These are phyloP conservation scores for Lignosus rhinocerotis DNA, from an alignment of 1,284 basidiomycete genomes.

Conservation along the genomic window DNA sequence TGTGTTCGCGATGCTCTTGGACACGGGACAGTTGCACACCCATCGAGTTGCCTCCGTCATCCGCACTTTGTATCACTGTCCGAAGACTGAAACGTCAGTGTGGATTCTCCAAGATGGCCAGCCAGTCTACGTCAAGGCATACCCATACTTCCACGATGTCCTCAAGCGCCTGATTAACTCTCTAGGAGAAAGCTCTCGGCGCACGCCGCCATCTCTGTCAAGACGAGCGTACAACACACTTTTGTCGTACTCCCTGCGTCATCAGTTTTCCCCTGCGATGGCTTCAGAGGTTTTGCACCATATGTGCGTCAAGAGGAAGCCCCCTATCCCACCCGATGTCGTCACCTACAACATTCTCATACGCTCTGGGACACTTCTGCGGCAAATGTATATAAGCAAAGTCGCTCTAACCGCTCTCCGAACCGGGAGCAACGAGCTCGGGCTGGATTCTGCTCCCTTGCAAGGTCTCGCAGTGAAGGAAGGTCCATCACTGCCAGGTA, in stretches of 20 bases:
- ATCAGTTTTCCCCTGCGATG: conserved; percentile 51
- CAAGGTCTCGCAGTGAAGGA: neutral
- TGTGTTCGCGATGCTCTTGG: conserved; percentile 53
- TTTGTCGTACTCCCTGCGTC: conserved; percentile 62
- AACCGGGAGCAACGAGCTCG: neutral
- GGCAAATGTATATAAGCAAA: conserved; percentile 44
- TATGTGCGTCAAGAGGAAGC: conserved; percentile 47
- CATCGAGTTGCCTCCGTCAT: conserved; percentile 46
- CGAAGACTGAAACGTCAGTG: conserved; percentile 44
- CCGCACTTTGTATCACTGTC: conserved; percentile 49
- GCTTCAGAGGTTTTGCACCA: conserved; percentile 53
- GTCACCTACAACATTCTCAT: conserved; percentile 60
- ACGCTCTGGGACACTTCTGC: conserved; percentile 53
- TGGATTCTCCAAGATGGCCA: conserved; percentile 41
- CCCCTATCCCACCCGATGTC: conserved; percentile 44
- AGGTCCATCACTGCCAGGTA: too few relatives aligned
- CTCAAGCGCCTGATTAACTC: conserved; percentile 46
- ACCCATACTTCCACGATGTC: conserved; percentile 58
- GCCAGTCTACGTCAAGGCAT: conserved; percentile 43
- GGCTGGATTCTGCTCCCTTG: conserved; percentile 2
- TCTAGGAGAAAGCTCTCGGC: conserved; percentile 12
- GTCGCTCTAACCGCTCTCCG: conserved; percentile 28
- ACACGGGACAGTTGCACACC: conserved; percentile 48
- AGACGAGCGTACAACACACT: conserved; percentile 59
- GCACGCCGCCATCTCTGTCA: conserved; percentile 38